Evolutionary conservation across 129 eudicot genomes (phyloP).

Genomic region (Centaurea solstitialis): DNA sequence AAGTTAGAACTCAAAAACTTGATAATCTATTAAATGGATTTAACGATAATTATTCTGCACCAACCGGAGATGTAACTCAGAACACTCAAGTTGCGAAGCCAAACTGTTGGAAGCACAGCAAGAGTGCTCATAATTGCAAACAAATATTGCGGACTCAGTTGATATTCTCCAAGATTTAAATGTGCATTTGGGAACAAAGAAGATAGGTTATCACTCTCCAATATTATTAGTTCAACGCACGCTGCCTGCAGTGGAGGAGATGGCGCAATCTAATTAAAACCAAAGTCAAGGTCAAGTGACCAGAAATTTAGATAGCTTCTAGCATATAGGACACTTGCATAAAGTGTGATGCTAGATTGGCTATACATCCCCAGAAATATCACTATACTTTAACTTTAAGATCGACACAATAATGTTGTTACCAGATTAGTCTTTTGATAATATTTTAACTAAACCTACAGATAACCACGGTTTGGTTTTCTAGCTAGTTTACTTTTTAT

Average conservation of each 20-base stretch:
- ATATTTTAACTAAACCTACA: neutral
- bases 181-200: conserved; percentile 82
- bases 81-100: conserved; percentile 80
- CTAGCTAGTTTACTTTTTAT: neutral
- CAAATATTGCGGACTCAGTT: conserved; percentile 53
- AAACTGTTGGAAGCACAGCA: conserved; percentile 84
- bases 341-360: neutral
- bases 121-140: conserved; percentile 63
- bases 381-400: neutral
- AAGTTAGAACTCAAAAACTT: neutral
- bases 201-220: conserved; percentile 92
- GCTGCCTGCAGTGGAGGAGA: conserved; percentile 57
- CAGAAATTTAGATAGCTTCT: neutral
- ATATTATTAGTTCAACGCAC: conserved; percentile 79
- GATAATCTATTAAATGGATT: neutral
- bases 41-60: neutral
- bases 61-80: conserved; percentile 90
- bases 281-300: neutral
- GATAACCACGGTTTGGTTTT: neutral
- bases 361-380: neutral
- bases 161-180: conserved; percentile 43
- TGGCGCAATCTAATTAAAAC: neutral
- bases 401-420: neutral
- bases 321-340: neutral
- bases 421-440: neutral